Percentiles rank a stretch among this genome's conserved stretches.
Conservation (phyloP, 2,329 filamentous ascomycete species). For the Talaromyces funiculosus region DNA sequence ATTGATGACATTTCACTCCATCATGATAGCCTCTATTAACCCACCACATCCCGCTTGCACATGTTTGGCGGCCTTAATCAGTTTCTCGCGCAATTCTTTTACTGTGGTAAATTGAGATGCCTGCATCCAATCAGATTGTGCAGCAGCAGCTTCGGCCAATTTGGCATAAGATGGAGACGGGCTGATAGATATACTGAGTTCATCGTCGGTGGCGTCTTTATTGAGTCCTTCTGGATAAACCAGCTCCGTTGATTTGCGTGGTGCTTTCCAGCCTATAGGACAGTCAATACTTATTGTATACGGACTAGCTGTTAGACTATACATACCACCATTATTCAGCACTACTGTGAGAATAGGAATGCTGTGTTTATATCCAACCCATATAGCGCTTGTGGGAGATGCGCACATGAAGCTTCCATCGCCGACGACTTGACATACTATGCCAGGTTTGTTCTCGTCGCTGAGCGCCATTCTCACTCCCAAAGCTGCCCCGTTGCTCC, state of each 20-base stretch:
- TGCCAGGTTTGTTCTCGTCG: constrained; percentile 2
- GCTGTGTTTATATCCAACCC: constrained; percentile 5
- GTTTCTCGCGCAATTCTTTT: neutral
- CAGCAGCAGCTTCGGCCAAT: neutral
- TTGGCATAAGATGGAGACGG: neutral
- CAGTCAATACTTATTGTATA: neutral
- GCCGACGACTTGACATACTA: constrained; percentile 10
- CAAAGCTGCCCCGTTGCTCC: neutral
- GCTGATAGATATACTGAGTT: neutral
- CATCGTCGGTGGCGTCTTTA: neutral
- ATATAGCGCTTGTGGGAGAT: neutral
- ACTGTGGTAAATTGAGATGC: neutral
- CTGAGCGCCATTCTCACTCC: neutral
- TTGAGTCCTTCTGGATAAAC: constrained; percentile 9
- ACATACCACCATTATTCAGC: neutral
- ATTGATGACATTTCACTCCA: neutral
- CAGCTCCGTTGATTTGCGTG: constrained; percentile 1
- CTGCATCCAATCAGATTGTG: neutral
- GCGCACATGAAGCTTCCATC: constrained; percentile 12
- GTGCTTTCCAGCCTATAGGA: constrained; percentile 10
- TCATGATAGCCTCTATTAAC: neutral
- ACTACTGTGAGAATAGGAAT: constrained; percentile 7
- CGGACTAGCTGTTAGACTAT: neutral
- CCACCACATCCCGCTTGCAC: neutral
- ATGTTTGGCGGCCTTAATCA: neutral